Evolutionary conservation across 176 grass and related monocot genomes (phyloP).

Genomic region (Saccharum spontaneum): DNA sequence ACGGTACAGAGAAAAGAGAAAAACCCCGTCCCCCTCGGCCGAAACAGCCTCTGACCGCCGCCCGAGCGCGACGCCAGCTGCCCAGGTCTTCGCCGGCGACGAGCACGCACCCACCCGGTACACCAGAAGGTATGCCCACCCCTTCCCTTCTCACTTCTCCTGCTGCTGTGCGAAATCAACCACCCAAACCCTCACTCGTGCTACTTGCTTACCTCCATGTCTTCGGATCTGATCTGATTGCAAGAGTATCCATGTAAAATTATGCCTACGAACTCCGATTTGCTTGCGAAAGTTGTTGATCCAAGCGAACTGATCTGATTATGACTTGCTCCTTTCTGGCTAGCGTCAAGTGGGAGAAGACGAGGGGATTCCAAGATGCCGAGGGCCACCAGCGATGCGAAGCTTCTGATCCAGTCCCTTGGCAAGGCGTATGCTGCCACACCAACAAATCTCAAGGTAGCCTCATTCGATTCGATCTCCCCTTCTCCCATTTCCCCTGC

Average conservation of each 20-base stretch:
- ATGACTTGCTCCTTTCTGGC: neutral
- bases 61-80: neutral
- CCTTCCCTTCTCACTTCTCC: neutral
- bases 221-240: neutral
- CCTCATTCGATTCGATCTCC: neutral
- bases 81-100: neutral
- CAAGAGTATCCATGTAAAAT: neutral
- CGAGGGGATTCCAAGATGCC: conserved; percentile 44
- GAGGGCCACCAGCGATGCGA: conserved; percentile 57
- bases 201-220: neutral
- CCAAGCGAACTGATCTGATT: conserved; percentile 8
- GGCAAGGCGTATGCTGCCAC: conserved; percentile 74
- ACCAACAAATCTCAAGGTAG: conserved; percentile 79
- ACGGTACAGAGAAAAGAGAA: neutral
- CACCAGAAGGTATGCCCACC: neutral
- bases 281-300: neutral
- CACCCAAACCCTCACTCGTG: neutral
- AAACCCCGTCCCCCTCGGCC: neutral
- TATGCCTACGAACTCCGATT: neutral
- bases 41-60: neutral
- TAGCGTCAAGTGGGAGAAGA: neutral
- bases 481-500: neutral
- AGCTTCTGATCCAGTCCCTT: conserved; percentile 74
- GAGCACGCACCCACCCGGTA: neutral
- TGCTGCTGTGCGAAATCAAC: neutral